Conservation (phyloP, 208 protist genomes). For the Wallacemonas collosoma region DNA sequence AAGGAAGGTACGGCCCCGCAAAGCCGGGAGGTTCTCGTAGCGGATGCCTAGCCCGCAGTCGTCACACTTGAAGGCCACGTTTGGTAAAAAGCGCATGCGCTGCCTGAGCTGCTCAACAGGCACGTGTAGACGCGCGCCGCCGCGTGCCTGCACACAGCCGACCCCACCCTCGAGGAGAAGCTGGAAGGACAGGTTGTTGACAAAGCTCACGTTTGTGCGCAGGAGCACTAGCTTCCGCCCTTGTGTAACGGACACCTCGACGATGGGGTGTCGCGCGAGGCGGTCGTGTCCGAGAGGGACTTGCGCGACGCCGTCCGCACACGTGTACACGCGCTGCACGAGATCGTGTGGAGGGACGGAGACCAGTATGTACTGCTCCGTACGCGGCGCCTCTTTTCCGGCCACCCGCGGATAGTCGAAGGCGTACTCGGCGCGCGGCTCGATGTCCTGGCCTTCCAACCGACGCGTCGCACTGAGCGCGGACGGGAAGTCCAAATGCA, state of each 20-base stretch:
- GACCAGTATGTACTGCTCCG: conserved; percentile 57
- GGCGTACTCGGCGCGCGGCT: conserved; percentile 29
- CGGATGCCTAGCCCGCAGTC: conserved; percentile 47
- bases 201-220: conserved; percentile 49
- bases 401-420: conserved; percentile 70
- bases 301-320: conserved; percentile 13
- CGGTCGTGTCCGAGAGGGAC: conserved; percentile 18
- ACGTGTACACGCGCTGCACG: conserved; percentile 19
- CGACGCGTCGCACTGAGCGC: background rate
- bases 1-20: conserved; percentile 48
- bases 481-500: conserved; percentile 17
- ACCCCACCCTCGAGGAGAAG: conserved; percentile 35
- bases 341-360: conserved; percentile 18
- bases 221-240: conserved; percentile 51
- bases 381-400: conserved; percentile 52
- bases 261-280: conserved; percentile 40
- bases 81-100: conserved; percentile 34
- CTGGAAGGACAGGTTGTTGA: conserved; percentile 44
- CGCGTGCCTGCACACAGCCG: conserved; percentile 23
- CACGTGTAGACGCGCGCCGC: conserved; percentile 16
- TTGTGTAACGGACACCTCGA: conserved; percentile 43
- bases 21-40: conserved; percentile 57
- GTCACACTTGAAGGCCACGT: conserved; percentile 19
- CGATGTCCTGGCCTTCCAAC: conserved; percentile 17
- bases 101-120: conserved; percentile 32